Percentiles rank a stretch among this genome's conserved stretches.
These are phyloP conservation scores for Erodium moschatum DNA, from an alignment of 441 rosid species.

Conservation along the genomic window DNA sequence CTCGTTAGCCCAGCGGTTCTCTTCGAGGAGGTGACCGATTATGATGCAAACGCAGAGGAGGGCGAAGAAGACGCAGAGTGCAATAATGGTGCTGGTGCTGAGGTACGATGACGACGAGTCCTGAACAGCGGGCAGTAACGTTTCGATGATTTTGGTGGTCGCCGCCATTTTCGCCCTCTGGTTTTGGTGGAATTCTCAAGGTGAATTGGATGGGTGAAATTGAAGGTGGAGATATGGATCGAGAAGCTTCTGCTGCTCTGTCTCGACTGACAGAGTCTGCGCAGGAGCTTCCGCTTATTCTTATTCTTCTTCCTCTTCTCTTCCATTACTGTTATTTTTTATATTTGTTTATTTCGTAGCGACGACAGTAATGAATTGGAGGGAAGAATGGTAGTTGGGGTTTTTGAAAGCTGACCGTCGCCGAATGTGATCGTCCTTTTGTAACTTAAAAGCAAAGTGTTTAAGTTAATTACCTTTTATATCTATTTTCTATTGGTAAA, in stretches of 20 bases:
- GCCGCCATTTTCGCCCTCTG: not conserved
- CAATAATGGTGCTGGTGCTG: constrained; percentile 32
- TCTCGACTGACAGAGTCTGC: not conserved
- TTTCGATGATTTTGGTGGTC: constrained; percentile 22
- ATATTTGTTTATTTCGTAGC: not conserved
- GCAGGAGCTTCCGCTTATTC: not conserved
- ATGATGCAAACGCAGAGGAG: constrained; percentile 55
- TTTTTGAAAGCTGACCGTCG: not conserved
- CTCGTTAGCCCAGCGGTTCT: constrained; percentile 61
- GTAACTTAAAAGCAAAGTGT: too few species aligned
- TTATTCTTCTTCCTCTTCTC: not conserved
- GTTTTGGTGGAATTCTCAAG: not conserved
- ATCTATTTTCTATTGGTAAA: too few species aligned
- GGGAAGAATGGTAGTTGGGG: constrained; percentile 8
- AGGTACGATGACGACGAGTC: constrained; percentile 32
- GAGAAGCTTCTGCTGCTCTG: not conserved
- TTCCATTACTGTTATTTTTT: not conserved
- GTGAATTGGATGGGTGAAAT: constrained; percentile 19
- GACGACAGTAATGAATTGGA: not conserved
- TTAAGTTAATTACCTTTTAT: too few species aligned
- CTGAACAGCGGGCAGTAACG: constrained; percentile 1
- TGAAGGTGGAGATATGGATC: not conserved
- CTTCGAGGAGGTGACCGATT: constrained; percentile 57
- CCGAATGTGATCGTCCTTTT: not conserved
- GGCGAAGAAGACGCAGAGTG: constrained; percentile 45